These are phyloP conservation scores for Cyclotella kingstonii DNA, from an alignment of 108 stramenopile genomes.

Conservation along the genomic window DNA sequence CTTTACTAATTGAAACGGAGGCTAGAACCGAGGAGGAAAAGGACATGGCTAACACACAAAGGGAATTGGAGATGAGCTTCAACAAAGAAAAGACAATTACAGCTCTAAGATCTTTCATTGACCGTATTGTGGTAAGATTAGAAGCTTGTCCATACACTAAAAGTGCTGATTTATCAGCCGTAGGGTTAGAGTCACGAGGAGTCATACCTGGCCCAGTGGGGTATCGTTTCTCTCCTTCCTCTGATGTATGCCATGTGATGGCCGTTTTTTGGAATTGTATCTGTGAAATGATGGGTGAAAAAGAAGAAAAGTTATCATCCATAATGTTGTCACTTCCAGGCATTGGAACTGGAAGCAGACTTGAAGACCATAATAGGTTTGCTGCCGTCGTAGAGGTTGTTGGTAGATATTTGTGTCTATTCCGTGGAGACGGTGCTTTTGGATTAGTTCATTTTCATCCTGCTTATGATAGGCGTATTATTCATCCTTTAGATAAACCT, in stretches of 20 bases:
- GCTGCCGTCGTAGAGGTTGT: conserved; percentile 64
- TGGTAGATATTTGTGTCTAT: conserved; percentile 58
- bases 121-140: conserved; percentile 52
- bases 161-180: conserved; percentile 36
- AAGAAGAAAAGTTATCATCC: conserved; percentile 45
- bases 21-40: conserved; percentile 33
- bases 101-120: conserved; percentile 63
- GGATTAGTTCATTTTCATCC: conserved; percentile 71
- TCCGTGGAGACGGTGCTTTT: conserved; percentile 54
- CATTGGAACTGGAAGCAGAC: conserved; percentile 19
- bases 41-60: conserved; percentile 7
- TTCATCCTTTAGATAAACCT: conserved; percentile 46
- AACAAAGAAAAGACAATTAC: conserved; percentile 49
- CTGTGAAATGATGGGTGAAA: conserved; percentile 61
- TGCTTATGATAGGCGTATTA: conserved; percentile 51
- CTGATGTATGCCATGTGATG: conserved; percentile 52
- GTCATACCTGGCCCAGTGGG: conserved; percentile 51
- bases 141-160: conserved; percentile 53
- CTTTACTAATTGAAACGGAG: conserved; percentile 62
- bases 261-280: conserved; percentile 77
- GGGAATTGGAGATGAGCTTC: conserved; percentile 18
- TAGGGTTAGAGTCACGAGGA: conserved; percentile 39
- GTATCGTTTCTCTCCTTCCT: conserved; percentile 50
- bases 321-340: conserved; percentile 60
- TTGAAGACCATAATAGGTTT: conserved; percentile 52